A percentile compares a stretch with the other conserved stretches of the same genome.
These are phyloP conservation scores for Moesziomyces parantarcticus DNA, from an alignment of 1,284 basidiomycete genomes.

Conservation along the genomic window DNA sequence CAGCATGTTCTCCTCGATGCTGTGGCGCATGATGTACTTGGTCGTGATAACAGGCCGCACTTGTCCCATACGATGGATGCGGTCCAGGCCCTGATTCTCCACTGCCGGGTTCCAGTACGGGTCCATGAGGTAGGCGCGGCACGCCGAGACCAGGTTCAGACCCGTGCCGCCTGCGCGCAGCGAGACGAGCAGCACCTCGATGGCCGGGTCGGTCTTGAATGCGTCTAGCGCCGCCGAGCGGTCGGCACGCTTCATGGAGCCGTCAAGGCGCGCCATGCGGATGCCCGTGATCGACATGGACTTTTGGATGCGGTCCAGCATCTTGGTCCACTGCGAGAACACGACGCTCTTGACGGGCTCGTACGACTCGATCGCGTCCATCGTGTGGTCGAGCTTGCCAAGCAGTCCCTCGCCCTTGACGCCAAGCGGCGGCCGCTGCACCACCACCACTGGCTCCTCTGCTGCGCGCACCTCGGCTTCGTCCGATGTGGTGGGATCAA, in stretches of 20 bases:
- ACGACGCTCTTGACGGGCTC: conserved; percentile 66
- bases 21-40: conserved; percentile 62
- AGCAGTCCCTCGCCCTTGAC: conserved; percentile 22
- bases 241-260: conserved; percentile 59
- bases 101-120: conserved; percentile 98
- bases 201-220: conserved; percentile 54
- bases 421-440: conserved; percentile 32
- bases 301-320: conserved; percentile 63
- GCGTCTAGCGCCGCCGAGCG: conserved; percentile 51
- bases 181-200: conserved; percentile 64
- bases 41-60: conserved; percentile 61
- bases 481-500: conserved; percentile 35
- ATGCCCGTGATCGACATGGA: conserved; percentile 60
- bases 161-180: conserved; percentile 69
- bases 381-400: conserved; percentile 26
- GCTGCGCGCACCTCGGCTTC: conserved; percentile 27
- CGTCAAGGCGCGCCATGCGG: conserved; percentile 56
- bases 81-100: conserved; percentile 71
- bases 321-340: conserved; percentile 71
- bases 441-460: conserved; percentile 47
- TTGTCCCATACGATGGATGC: conserved; percentile 65
- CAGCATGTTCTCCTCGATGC: conserved; percentile 67
- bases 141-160: conserved; percentile 76
- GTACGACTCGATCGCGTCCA: conserved; percentile 31
- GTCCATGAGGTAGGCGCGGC: conserved; percentile 89